Evolutionary conservation across 108 stramenopile genomes (phyloP).

Genomic region (Epipyxis sp.): DNA sequence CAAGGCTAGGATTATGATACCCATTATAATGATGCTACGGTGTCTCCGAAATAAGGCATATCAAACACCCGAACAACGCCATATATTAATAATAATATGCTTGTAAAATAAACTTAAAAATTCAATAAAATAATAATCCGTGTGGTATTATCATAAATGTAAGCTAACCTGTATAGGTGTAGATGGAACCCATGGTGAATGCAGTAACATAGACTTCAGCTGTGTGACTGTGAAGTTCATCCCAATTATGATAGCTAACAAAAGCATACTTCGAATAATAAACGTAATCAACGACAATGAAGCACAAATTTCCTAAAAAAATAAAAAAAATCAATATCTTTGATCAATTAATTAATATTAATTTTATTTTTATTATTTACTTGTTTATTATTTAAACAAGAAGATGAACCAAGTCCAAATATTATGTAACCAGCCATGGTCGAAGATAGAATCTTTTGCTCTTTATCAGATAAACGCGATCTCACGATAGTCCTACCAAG

Average conservation of each 20-base stretch:
- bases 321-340: background rate
- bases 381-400: background rate
- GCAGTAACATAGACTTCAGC: background rate
- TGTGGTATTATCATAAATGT: too few relatives aligned
- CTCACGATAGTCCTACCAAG: background rate
- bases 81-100: too few relatives aligned
- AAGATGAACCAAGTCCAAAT: background rate
- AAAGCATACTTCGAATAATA: background rate
- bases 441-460: background rate
- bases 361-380: background rate
- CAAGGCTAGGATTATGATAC: too few relatives aligned
- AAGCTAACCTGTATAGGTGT: slow-evolving; percentile 12
- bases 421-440: background rate
- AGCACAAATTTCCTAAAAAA: background rate
- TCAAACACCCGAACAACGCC: too few relatives aligned
- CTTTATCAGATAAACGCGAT: background rate
- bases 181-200: slow-evolving; percentile 17
- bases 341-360: background rate
- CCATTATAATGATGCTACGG: too few relatives aligned
- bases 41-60: too few relatives aligned
- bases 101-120: too few relatives aligned
- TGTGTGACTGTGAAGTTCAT: slow-evolving; percentile 8
- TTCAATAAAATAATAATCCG: too few relatives aligned
- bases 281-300: slow-evolving; percentile 5
- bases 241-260: background rate